A percentile compares a stretch with the other conserved stretches of the same genome.
Evolutionary conservation across 2,329 filamentous ascomycete species (phyloP).

Genomic region (Paramyrothecium roridum): DNA sequence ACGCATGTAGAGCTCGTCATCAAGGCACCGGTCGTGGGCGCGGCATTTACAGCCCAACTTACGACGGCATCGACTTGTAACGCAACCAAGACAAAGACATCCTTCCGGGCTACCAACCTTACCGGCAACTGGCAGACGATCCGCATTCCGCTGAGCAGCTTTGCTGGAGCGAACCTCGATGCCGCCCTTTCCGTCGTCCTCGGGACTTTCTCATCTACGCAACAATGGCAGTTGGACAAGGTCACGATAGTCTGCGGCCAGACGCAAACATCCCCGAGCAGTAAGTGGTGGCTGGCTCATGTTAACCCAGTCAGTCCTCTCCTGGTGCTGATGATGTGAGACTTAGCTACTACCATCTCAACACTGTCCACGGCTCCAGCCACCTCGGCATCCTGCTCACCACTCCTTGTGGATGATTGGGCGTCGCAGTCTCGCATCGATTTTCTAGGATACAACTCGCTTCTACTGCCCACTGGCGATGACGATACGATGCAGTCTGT

Average conservation of each 20-base stretch:
- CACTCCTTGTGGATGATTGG: constrained; percentile 56
- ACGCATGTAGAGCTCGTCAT: constrained; percentile 33
- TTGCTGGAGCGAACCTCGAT: constrained; percentile 45
- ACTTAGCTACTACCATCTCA: constrained; percentile 1
- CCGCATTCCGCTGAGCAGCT: constrained; percentile 46
- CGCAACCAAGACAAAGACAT: constrained; percentile 35
- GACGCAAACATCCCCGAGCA: background rate
- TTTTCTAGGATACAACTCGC: constrained; percentile 60
- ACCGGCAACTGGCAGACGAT: constrained; percentile 48
- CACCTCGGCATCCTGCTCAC: constrained; percentile 27
- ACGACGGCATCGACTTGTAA: constrained; percentile 35
- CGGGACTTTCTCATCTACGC: constrained; percentile 26
- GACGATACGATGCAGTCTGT: constrained; percentile 56
- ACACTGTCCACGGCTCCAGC: background rate
- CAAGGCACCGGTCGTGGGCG: constrained; percentile 15
- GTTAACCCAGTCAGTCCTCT: background rate
- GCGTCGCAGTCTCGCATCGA: constrained; percentile 58
- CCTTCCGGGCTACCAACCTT: constrained; percentile 38
- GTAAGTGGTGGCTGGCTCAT: constrained; percentile 5
- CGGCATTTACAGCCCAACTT: constrained; percentile 32
- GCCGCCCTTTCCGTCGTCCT: constrained; percentile 44
- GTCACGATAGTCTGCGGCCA: constrained; percentile 40
- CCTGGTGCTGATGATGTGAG: background rate
- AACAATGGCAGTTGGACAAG: constrained; percentile 42
- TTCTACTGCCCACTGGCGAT: constrained; percentile 52